Percentiles rank a stretch among this genome's conserved stretches.
Conservation (phyloP, 805 yeast genomes). For the Alloascoidea hylecoeti region DNA sequence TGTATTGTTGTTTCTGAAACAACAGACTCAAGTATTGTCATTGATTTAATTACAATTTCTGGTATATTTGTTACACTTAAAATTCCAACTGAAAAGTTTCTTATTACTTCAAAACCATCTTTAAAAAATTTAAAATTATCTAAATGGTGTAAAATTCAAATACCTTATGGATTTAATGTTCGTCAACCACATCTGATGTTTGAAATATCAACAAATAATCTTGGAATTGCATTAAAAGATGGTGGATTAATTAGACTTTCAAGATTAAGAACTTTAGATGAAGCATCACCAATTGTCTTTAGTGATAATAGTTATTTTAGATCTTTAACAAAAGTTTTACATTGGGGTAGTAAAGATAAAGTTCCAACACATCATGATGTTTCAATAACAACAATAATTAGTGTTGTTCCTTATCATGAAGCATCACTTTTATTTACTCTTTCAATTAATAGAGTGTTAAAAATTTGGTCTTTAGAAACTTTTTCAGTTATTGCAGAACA, state of each 20-base stretch:
- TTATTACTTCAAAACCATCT: background rate
- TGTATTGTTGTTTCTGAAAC: background rate
- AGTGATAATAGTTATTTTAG: conserved; percentile 32
- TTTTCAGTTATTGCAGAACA: conserved; percentile 16
- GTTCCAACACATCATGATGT: conserved; percentile 29
- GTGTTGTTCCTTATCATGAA: conserved; percentile 17
- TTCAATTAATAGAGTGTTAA: conserved; percentile 36
- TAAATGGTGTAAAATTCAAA: conserved; percentile 54
- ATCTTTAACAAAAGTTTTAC: conserved; percentile 16
- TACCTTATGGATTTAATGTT: conserved; percentile 50
- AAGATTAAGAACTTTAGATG: conserved; percentile 15
- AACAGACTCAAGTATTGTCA: background rate
- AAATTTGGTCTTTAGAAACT: conserved; percentile 42
- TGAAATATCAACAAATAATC: conserved; percentile 26
- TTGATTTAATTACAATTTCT: background rate
- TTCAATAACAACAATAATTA: conserved; percentile 19
- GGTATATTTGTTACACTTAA: background rate
- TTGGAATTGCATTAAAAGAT: conserved; percentile 53
- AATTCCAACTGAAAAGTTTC: background rate
- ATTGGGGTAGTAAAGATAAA: conserved; percentile 16
- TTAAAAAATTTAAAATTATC: background rate
- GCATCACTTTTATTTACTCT: conserved; percentile 27
- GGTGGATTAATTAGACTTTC: conserved; percentile 46
- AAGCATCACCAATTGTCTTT: conserved; percentile 32
- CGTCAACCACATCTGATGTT: conserved; percentile 40